Conservation (phyloP, 2,329 filamentous ascomycete species). For the Fusarium nelsonii region DNA sequence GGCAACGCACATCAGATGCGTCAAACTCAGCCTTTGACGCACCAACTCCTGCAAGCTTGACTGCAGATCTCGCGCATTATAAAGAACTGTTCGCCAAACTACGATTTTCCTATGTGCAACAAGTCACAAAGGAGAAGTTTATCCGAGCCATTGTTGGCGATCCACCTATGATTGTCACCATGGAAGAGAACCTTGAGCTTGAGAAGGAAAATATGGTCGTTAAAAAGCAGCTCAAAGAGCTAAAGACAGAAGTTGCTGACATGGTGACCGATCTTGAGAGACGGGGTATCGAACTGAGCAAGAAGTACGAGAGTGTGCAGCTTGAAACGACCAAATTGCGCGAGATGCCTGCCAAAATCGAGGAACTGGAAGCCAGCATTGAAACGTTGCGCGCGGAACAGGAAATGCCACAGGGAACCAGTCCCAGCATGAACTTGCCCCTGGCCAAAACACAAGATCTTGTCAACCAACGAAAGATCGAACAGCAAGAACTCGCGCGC, state of each 20-base stretch:
- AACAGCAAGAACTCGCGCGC: conserved; percentile 69
- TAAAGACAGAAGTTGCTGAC: conserved; percentile 82
- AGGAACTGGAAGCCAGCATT: conserved; percentile 63
- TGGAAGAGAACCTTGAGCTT: conserved; percentile 83
- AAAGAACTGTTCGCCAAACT: conserved; percentile 96
- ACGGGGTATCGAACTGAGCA: conserved; percentile 69
- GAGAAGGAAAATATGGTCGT: conserved; percentile 75
- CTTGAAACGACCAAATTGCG: conserved; percentile 62
- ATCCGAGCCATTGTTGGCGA: conserved; percentile 92
- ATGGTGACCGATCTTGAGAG: conserved; percentile 79
- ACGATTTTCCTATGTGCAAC: conserved; percentile 96
- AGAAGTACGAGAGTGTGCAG: conserved; percentile 64
- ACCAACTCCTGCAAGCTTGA: conserved; percentile 79
- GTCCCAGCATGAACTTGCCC: conserved; percentile 66
- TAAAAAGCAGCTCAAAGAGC: conserved; percentile 81
- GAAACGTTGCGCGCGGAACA: conserved; percentile 59
- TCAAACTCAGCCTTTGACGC: conserved; percentile 74
- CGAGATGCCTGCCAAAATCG: conserved; percentile 65
- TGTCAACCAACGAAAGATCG: conserved; percentile 63
- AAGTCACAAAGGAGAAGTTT: conserved; percentile 98
- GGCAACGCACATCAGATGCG: conserved; percentile 76
- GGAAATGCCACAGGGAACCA: conserved; percentile 48
- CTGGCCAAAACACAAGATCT: conserved; percentile 68
- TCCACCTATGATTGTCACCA: conserved; percentile 85
- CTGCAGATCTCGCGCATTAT: conserved; percentile 89